Evolutionary conservation across 768 basidiomycete genomes (phyloP), one percentile per base, ranked within the genome.

Genomic region (Leccinum uliginosum): DNA sequence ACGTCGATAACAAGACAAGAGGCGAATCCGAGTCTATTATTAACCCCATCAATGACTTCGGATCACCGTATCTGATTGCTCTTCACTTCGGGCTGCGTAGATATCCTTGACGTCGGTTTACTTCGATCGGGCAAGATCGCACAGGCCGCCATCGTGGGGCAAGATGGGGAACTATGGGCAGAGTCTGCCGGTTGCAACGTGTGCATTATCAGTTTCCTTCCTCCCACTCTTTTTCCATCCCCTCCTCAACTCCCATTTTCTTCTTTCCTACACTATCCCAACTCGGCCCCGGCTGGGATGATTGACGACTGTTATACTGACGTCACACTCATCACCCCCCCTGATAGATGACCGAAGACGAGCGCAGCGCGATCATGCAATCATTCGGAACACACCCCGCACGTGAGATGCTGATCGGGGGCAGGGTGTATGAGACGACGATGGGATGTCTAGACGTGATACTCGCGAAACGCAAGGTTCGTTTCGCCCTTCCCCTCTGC

Each of bases 101-200:
- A 80, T 59, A 91, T 92, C 75, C 88, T 93, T 72, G 89, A 94
- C 71, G 77, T 75, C 67, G 84, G 91, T 71, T 83, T 95, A 55
- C 71, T 95, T 64, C 89, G 83, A 34, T 85, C 75, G 59, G 84
- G 83, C 62, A 90, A 84, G 74, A 75, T 96, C 67, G n/a, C 75
- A 24, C 80, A 81, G 65, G 93, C 91, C 38, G 92, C 92, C 4
- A 71, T 71, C 64, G 58, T 71, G 15, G 71, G 69, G 2, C 59
- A 64, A 54, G 69, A 71, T 35, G 65, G 67, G 24, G 67, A 69
- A 46, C 54, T 71, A 21, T 71, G 69, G 70, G 71, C 71, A n/a
- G 62, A 66, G 52, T 72, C 70, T 3, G 50, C 62, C 19, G 62
- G 50, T 19, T 65, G 63, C 58, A 65, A 63, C 61, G 61, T 67